Percentiles rank a stretch among this genome's conserved stretches.
Conservation (phyloP, 805 yeast genomes). For the Monosporozyma yasuniensis region DNA sequence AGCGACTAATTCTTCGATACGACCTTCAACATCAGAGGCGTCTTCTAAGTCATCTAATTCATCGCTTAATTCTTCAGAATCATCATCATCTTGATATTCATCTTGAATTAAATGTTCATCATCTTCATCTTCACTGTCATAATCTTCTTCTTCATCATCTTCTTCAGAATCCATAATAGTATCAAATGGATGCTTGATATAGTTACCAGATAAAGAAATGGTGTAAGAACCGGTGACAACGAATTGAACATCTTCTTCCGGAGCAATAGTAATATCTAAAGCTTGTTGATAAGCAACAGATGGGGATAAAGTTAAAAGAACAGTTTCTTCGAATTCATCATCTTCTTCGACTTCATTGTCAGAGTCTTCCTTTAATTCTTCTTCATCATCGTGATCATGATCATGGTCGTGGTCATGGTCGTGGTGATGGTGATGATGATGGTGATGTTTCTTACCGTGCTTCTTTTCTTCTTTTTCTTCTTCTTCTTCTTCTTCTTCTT, state of each 20-base stretch:
- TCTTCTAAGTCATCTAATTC: conserved; percentile 46
- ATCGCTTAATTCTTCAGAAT: conserved; percentile 51
- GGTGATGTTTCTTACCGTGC: conserved; percentile 34
- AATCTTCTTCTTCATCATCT: conserved; percentile 38
- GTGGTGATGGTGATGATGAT: conserved; percentile 11
- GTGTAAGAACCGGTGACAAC: conserved; percentile 95
- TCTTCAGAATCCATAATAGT: conserved; percentile 34
- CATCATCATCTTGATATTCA: conserved; percentile 64
- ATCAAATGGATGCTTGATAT: conserved; percentile 91
- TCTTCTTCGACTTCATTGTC: conserved; percentile 51
- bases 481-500: conserved; percentile 32
- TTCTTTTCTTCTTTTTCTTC: conserved; percentile 36
- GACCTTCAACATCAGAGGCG: conserved; percentile 60
- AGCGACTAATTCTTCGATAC: conserved; percentile 66
- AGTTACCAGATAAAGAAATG: conserved; percentile 88
- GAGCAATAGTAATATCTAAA: conserved; percentile 78
- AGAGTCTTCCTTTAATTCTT: conserved; percentile 38
- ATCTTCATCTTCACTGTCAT: conserved; percentile 22
- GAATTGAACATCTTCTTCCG: conserved; percentile 89
- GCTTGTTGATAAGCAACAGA: conserved; percentile 79
- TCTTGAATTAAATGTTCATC: conserved; percentile 42
- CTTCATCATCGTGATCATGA: conserved; percentile 7
- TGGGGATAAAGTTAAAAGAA: conserved; percentile 87
- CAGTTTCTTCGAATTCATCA: conserved; percentile 74
- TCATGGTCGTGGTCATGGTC: conserved; percentile 4